These are phyloP conservation scores for Rhizopus sp. DNA, from an alignment of 371 early-diverging fungal species.

Conservation along the genomic window DNA sequence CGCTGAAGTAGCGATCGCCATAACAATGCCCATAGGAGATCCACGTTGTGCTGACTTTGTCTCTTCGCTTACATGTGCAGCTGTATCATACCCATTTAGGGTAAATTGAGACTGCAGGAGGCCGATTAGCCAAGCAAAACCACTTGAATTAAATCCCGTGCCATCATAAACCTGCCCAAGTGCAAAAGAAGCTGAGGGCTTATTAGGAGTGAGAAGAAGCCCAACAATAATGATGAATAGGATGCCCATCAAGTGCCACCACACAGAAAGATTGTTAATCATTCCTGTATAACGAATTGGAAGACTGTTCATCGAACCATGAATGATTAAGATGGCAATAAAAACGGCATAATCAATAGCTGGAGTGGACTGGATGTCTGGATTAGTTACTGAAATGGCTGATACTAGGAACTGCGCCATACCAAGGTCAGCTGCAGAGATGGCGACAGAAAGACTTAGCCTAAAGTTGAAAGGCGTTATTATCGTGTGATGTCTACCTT, in stretches of 20 bases:
- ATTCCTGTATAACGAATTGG: conserved; percentile 45
- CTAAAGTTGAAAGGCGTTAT: conserved; percentile 2
- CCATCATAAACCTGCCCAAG: conserved; percentile 38
- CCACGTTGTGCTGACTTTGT: conserved; percentile 55
- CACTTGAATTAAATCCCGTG: conserved; percentile 28
- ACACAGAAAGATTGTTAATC: conserved; percentile 47
- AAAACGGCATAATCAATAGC: conserved; percentile 43
- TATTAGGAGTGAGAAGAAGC: conserved; percentile 38
- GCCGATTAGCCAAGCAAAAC: conserved; percentile 39
- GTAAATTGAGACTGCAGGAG: conserved; percentile 50
- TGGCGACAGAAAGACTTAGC: conserved; percentile 42
- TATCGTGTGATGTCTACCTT: not conserved
- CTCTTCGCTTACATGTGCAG: conserved; percentile 73
- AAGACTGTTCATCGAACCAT: conserved; percentile 49
- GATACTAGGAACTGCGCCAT: conserved; percentile 56
- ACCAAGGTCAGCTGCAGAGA: conserved; percentile 56
- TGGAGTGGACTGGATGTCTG: conserved; percentile 32
- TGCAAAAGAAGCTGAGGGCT: conserved; percentile 47
- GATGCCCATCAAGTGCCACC: conserved; percentile 45
- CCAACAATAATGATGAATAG: conserved; percentile 36
- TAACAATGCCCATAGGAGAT: conserved; percentile 58
- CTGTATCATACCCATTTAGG: conserved; percentile 64
- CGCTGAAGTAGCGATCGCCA: conserved; percentile 45
- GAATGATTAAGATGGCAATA: conserved; percentile 41
- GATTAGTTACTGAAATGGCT: conserved; percentile 46